These are phyloP conservation scores for Moricandia arvensis DNA, from an alignment of 345 rosid species.

Conservation along the genomic window DNA sequence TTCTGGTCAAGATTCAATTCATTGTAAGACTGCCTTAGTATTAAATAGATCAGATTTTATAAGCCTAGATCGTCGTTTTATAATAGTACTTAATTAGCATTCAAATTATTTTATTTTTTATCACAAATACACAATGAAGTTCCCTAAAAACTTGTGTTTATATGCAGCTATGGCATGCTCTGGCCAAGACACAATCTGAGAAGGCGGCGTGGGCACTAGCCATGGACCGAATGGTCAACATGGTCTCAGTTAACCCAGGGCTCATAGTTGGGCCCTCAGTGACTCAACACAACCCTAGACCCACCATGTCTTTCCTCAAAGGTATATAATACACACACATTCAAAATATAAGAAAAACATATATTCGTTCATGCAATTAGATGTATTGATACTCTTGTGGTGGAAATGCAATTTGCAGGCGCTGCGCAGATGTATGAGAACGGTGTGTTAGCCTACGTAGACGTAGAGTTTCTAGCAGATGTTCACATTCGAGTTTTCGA, in stretches of 20 bases:
- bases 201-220: conserved; percentile 95
- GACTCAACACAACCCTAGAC: conserved; percentile 58
- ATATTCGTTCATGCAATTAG: background rate
- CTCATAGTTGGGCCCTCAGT: conserved; percentile 69
- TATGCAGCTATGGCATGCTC: conserved; percentile 71
- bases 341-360: background rate
- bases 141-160: background rate
- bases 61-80: background rate
- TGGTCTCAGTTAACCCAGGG: conserved; percentile 83
- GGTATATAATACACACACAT: conserved; percentile 38
- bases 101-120: background rate
- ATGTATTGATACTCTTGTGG: background rate
- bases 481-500: conserved; percentile 70
- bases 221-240: conserved; percentile 74
- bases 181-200: conserved; percentile 74
- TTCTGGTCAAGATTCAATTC: conserved; percentile 19
- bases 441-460: conserved; percentile 67
- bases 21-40: background rate
- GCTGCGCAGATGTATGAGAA: conserved; percentile 82
- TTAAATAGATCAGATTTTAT: conserved; percentile 9
- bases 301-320: conserved; percentile 78
- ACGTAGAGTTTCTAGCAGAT: conserved; percentile 60
- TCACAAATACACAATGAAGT: background rate
- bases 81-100: background rate
- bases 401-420: conserved; percentile 43